A percentile compares a stretch with the other conserved stretches of the same genome.
These are phyloP conservation scores for Euptelea pleiosperma DNA, from an alignment of 164 flowering plant genomes.

Conservation along the genomic window DNA sequence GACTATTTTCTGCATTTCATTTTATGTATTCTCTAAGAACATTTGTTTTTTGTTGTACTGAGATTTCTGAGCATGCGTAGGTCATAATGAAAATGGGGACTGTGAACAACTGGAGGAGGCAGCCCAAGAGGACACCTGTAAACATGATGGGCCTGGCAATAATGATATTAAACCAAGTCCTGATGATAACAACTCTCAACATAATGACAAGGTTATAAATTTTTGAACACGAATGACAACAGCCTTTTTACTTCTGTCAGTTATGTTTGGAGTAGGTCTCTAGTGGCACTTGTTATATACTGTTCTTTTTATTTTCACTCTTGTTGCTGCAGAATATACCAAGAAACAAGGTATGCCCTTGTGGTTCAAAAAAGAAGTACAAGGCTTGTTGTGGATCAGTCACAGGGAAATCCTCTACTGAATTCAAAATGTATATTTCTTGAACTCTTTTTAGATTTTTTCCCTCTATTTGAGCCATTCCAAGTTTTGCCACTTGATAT, in stretches of 20 bases:
- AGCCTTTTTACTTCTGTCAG: slow-evolving; percentile 5
- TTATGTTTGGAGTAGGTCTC: slow-evolving; percentile 7
- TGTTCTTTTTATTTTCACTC: slow-evolving; percentile 1
- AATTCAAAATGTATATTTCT: slow-evolving; percentile 46
- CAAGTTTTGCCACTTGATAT: no score
- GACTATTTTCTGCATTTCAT: neutral
- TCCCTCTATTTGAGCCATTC: neutral
- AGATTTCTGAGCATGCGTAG: slow-evolving; percentile 19
- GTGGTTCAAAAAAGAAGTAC: slow-evolving; percentile 95
- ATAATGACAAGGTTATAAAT: slow-evolving; percentile 40
- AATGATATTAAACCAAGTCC: slow-evolving; percentile 17
- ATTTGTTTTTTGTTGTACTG: neutral
- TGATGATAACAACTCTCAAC: slow-evolving; percentile 20
- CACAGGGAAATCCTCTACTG: slow-evolving; percentile 38
- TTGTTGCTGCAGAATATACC: slow-evolving; percentile 51
- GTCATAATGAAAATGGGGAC: slow-evolving; percentile 26
- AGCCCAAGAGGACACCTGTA: slow-evolving; percentile 8
- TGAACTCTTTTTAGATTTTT: neutral
- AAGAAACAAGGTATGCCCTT: slow-evolving; percentile 72
- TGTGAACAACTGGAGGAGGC: slow-evolving; percentile 23
- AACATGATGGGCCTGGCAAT: slow-evolving; percentile 17
- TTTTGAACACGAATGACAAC: slow-evolving; percentile 1
- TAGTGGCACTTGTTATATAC: neutral
- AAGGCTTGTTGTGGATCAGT: slow-evolving; percentile 79
- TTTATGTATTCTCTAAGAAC: neutral